Base-by-base conservation (phyloP, 345 rosid genomes). In the Arabidopsis arenosa region DNA sequence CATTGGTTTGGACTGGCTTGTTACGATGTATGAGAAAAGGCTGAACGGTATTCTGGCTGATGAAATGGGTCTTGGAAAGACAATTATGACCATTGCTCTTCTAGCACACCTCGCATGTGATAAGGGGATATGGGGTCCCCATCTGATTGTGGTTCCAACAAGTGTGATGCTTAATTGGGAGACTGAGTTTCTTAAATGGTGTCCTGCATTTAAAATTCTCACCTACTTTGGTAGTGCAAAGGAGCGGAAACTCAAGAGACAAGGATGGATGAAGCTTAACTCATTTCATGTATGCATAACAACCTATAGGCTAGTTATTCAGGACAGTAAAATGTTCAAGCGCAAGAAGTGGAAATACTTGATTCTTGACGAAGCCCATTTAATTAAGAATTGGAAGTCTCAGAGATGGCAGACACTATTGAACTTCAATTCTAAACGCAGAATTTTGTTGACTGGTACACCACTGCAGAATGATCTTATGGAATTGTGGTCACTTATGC, bases 161-260 rank as follows among this genome's bases (percentile, higher is more conserved):
- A 96, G 98, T 87, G 99, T 96, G 73, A 93, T 96, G 99, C 98
- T 96, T 65, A 96, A 96, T 79, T 96, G 99, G 99, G 99, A 96
- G 88, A 96, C 99, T 69, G 99, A 96, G 78, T 96, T 96, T 86
- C 94, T 96, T 76, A 96, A 92, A 79, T 96, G 99, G 99, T 91
- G 97, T 84, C 99, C 99, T 77, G 99, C 99, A 58, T 93, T 96
- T 78, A 96, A 96, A 85, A 96, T 96, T 72, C 90, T 96, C 63
- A 96, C 99, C 55, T 96, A 96, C 84, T 96, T 93, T 80, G 99
- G 99, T 77, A 96, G 91, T 85, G 98, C 99, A 58, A 96, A 91
- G 79, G 99, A 96, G 83, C 91, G 99, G 66, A 96, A 87, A 75
- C 83, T 84, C 71, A 96, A 96, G 88, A 84, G 99, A 85, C 99